Evolutionary conservation across 1,139 yeast species (phyloP), one percentile per base, ranked within the genome.

Genomic region (Yamadazyma diddensiae): DNA sequence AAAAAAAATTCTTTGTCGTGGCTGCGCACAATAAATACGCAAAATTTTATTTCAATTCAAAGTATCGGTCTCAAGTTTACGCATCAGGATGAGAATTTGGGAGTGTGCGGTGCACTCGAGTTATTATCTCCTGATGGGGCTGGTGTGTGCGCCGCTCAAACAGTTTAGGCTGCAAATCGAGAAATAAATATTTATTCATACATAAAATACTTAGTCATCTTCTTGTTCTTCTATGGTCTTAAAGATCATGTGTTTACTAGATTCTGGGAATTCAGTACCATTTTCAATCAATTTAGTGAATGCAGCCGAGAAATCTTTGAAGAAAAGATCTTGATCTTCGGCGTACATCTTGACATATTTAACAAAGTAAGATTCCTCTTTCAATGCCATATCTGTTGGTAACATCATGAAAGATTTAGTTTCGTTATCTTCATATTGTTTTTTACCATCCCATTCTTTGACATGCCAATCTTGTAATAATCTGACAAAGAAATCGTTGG

Each of bases 331-430:
- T 49, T 78, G 72, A 59, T 85, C 87, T 26, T 70, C 68, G 19
- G 96, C 95, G 55, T 80, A 87, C 51, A 65, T 62, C 53, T 77
- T 73, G 33, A 81, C 92, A 64, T 79, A 78, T 54, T 76, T 73
- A 52, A 69, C 61, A 57, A 83, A 86, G 41, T 65, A 66, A 30
- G 76, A 66, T 53, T 83, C 92, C 53, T 79, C 77, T 36, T 79
- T 67, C 48, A 87, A 61, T 2, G 90, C 82, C 64, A 78, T 74
- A 55, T 87, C 96, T 18, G 95, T 75, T 28, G 94, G 94, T 51
- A 87, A 66, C 96, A 87, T 87, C 96, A 87, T 87, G 49, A 81
- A 73, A n/a, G 77, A 65, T 32, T 82, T 81, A 41, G 83, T 71
- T 45, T 75, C 82, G 45, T 74, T 77, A 52, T 84, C 90, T 56